Conservation (phyloP, 1,284 basidiomycete genomes). For the Austroboletus niveus region DNA sequence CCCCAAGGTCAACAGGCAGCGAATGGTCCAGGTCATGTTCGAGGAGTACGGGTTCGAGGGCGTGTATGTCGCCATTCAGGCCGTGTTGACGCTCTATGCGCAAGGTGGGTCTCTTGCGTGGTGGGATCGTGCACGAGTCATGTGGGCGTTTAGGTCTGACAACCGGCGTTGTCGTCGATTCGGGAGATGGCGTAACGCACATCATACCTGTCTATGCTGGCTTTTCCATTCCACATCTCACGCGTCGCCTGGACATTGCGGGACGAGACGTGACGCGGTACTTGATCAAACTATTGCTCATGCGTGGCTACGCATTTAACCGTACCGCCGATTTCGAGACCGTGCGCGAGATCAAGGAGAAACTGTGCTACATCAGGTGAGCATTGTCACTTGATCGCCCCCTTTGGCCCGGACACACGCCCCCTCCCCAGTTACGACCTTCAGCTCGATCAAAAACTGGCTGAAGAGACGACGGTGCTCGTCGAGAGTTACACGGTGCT, state of each 20-base stretch:
- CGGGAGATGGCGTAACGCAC: constrained; percentile 98
- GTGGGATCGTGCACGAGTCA: background rate
- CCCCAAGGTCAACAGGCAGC: constrained; percentile 88
- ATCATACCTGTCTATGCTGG: constrained; percentile 99
- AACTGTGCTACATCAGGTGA: constrained; percentile 93
- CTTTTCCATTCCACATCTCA: constrained; percentile 93
- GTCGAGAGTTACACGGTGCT: constrained; percentile 94
- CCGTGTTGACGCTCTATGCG: constrained; percentile 95
- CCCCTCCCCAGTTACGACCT: constrained; percentile 77
- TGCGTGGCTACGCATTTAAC: constrained; percentile 99
- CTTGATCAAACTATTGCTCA: constrained; percentile 95
- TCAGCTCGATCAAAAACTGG: constrained; percentile 88
- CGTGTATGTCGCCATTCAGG: constrained; percentile 98
- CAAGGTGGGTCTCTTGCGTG: constrained; percentile 68
- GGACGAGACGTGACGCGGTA: constrained; percentile 98
- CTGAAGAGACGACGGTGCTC: constrained; percentile 95
- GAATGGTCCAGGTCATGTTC: constrained; percentile 99
- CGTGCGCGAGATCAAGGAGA: constrained; percentile 98
- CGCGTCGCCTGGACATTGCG: constrained; percentile 92
- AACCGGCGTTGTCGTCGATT: constrained; percentile 98
- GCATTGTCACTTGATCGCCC: constrained; percentile 12
- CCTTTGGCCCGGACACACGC: background rate
- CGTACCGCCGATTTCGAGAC: constrained; percentile 99
- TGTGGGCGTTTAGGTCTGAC: constrained; percentile 70
- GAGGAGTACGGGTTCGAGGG: constrained; percentile 97